These are phyloP conservation scores for Botrytis squamosa DNA, from an alignment of 2,329 filamentous ascomycete genomes.

Conservation along the genomic window DNA sequence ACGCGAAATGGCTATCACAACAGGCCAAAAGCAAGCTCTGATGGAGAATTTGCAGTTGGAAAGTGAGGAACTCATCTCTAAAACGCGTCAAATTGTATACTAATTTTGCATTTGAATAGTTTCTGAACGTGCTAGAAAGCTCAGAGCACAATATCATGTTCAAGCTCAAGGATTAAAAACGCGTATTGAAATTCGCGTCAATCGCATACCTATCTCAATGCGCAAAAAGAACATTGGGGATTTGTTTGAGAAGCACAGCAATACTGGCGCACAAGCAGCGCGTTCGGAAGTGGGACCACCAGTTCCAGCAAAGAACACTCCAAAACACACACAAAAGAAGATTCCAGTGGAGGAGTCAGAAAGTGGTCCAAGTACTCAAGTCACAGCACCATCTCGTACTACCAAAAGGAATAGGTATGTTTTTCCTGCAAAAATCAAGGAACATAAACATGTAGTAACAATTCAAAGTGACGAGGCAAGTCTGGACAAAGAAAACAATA, in stretches of 20 bases:
- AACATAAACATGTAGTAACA: background rate
- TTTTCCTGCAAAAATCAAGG: conserved; percentile 3
- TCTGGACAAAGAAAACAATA: conserved; percentile 73
- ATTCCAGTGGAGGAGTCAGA: conserved; percentile 32
- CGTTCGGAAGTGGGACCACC: conserved; percentile 24
- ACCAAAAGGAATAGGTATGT: conserved; percentile 55
- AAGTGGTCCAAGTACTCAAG: conserved; percentile 25
- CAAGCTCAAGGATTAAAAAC: conserved; percentile 83
- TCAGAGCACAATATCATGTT: conserved; percentile 84
- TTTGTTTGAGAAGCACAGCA: conserved; percentile 46
- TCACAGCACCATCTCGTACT: conserved; percentile 37
- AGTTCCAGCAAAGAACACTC: conserved; percentile 26
- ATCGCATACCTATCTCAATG: conserved; percentile 79
- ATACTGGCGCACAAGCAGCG: conserved; percentile 17
- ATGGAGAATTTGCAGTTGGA: conserved; percentile 90
- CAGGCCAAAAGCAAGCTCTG: conserved; percentile 77
- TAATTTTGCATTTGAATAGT: conserved; percentile 51
- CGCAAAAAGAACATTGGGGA: conserved; percentile 82
- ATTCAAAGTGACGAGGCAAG: conserved; percentile 57
- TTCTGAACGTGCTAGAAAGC: conserved; percentile 80
- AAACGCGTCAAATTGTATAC: conserved; percentile 22
- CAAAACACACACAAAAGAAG: conserved; percentile 31
- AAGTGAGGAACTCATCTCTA: conserved; percentile 53
- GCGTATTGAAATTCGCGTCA: conserved; percentile 88
- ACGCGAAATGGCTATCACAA: conserved; percentile 60